Base-by-base conservation (phyloP, 495 filamentous ascomycete species). In the Tuber melanosporum region DNA sequence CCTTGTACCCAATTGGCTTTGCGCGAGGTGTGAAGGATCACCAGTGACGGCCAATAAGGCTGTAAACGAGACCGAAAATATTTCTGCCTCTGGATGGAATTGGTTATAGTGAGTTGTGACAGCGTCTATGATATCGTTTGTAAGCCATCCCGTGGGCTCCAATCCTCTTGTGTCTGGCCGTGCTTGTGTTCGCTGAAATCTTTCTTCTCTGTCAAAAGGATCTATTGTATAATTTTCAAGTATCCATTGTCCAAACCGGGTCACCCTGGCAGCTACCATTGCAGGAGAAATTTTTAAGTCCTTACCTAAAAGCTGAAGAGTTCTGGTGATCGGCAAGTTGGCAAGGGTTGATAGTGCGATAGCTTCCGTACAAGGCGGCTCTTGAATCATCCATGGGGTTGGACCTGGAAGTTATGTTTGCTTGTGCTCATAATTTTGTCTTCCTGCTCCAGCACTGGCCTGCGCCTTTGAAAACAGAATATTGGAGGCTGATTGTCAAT, bases 1-100 rank as follows among this genome's bases (percentile, higher is more conserved):
- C 57, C 57, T 62, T 3, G 57, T n/a, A 32, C 3, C 57, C 15
- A 32, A 32, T 62, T n/a, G n/a, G 57, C 26, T 15, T 26, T 32
- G 10, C 5, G n/a, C n/a, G 26, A 62, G 57, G 26, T 62, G 57
- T 32, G 12, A 26, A 62, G n/a, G n/a, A 32, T 62, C 57, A 15
- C 57, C 57, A 12, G 57, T 62, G n/a, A 62, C 57, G n/a, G n/a
- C 14, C 22, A 62, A 62, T 62, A 62, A 32, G 57, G 57, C 10
- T 62, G 57, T 62, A 62, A 62, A 3, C 57, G 57, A 62, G 57
- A 62, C 57, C n/a, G 57, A 62, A 62, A 62, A 32, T 62, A 62
- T 32, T 26, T 62, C 57, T 12, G 26, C 57, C n/a, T 62, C n/a
- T 26, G n/a, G 57, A 26, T 62, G n/a, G n/a, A 62, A 32, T 26